Base-by-base conservation (phyloP, 352 stramenopile genomes). In the Phytophthora nicotianae region DNA sequence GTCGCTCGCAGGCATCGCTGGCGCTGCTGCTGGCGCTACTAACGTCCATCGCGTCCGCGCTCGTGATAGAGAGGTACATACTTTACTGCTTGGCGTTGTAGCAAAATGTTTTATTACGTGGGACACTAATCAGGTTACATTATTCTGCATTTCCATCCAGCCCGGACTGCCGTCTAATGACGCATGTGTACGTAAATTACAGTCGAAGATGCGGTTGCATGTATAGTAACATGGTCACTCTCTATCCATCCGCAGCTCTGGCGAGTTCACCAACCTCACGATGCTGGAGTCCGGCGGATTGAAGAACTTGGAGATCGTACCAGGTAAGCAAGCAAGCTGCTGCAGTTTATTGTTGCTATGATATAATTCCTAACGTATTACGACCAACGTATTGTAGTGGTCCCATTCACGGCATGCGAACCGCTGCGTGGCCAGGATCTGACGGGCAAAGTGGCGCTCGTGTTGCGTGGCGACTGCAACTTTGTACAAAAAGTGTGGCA, bases 391-490 rank as follows among this genome's bases (percentile, higher is more conserved):
- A 10, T 9, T 51, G 10, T 23, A 85, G 73, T 84, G 42, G 64
- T 60, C 35, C 83, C 81, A 2, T 90, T 92, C 61, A 78, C 79
- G 27, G 81, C 77, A 14, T 92, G 83, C 46, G 76, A 87, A 48
- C 74, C 81, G 45, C 46, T 92, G 5, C 58, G 62, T 9, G 58
- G 64, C n/a, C 65, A 75, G 24, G 67, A 87, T 16, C 48, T 93
- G 51, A 74, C 53, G 5, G 75, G 77, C 16, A 89, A 90, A 75
- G 67, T 95, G 35, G 85, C 85, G 43, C 64, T 96, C 20, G 74
- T 96, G 47, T 72, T 90, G 63, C 87, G 87, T 48, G 87, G 87
- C 38, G 78, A 89, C 68, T 79, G 83, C 65, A 73, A 83, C 54
- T 83, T 83, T 50, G 77, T 80, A 21, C 71, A 80, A 32, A 86